Percentiles rank a stretch among this genome's conserved stretches.
Conservation (phyloP, 331 rosid genomes). For the Cydonia oblonga region DNA sequence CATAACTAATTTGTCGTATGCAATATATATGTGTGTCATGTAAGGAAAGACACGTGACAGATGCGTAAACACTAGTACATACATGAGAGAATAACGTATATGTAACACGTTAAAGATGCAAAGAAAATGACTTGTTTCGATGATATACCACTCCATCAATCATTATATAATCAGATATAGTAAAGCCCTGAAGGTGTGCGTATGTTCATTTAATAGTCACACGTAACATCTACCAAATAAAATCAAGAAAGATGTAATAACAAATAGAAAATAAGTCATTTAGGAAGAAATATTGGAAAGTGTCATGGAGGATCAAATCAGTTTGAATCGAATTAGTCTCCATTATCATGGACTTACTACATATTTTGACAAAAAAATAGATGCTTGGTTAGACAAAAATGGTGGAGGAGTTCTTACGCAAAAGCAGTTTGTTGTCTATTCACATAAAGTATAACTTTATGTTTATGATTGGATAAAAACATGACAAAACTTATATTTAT, state of each 20-base stretch:
- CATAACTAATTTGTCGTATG: not conserved
- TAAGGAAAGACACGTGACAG: not conserved
- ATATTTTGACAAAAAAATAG: too few relatives aligned
- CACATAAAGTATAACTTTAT: too few relatives aligned
- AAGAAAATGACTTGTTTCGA: not conserved
- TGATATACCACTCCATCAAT: not conserved
- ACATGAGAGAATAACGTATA: too few relatives aligned
- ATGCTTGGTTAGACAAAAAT: too few relatives aligned
- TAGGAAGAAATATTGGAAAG: too few relatives aligned
- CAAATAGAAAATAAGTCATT: not conserved
- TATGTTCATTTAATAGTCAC: not conserved
- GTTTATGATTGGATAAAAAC: too few relatives aligned
- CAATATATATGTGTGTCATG: not conserved
- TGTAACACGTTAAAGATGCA: not conserved
- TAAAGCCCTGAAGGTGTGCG: not conserved
- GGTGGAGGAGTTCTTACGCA: too few relatives aligned
- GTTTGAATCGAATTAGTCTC: not conserved
- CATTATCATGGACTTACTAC: not conserved
- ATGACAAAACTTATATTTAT: too few relatives aligned
- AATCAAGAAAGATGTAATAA: not conserved
- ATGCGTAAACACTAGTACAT: not conserved
- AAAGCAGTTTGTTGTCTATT: too few relatives aligned
- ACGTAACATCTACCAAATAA: not conserved
- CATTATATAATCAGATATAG: not conserved
- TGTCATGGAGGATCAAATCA: not conserved